Conservation (phyloP, 2,329 filamentous ascomycete species). For the Escovopsis sp. region DNA sequence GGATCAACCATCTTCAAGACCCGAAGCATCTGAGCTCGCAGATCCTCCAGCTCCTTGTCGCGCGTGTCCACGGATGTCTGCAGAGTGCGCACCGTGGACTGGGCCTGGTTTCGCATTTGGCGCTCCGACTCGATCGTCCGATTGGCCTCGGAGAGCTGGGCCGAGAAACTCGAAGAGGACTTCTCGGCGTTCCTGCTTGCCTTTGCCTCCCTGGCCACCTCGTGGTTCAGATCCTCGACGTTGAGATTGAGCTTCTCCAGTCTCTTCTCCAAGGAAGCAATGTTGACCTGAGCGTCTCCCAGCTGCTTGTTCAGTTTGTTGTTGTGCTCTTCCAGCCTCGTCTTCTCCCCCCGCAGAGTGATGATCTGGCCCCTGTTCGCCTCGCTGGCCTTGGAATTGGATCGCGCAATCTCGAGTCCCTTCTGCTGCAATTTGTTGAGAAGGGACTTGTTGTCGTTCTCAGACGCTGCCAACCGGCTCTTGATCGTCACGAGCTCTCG, state of each 20-base stretch:
- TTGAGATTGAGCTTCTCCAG: slow-evolving; percentile 82
- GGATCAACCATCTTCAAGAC: slow-evolving; percentile 82
- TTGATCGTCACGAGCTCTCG: slow-evolving; percentile 84
- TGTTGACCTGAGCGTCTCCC: slow-evolving; percentile 67
- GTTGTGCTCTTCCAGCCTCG: slow-evolving; percentile 69
- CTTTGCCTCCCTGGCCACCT: slow-evolving; percentile 81
- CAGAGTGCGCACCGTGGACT: slow-evolving; percentile 68
- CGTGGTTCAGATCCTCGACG: slow-evolving; percentile 84
- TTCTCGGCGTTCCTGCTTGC: slow-evolving; percentile 83
- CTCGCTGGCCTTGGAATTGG: slow-evolving; percentile 73
- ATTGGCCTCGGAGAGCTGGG: slow-evolving; percentile 79
- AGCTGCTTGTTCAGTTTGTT: slow-evolving; percentile 69
- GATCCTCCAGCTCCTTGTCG: slow-evolving; percentile 66
- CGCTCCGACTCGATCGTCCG: slow-evolving; percentile 81
- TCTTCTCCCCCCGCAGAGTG: slow-evolving; percentile 69
- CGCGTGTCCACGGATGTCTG: slow-evolving; percentile 66
- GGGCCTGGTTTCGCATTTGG: slow-evolving; percentile 71
- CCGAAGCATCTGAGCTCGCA: slow-evolving; percentile 64
- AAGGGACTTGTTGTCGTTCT: slow-evolving; percentile 91
- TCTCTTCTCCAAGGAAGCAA: slow-evolving; percentile 81
- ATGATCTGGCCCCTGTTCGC: slow-evolving; percentile 63
- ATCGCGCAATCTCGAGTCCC: slow-evolving; percentile 86
- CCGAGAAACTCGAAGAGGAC: slow-evolving; percentile 60
- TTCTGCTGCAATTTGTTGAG: slow-evolving; percentile 97
- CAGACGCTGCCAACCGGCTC: slow-evolving; percentile 75